phyloP scores from a whole-genome alignment of 805 yeast genomes.

The Hanseniaspora lindneri region DNA sequence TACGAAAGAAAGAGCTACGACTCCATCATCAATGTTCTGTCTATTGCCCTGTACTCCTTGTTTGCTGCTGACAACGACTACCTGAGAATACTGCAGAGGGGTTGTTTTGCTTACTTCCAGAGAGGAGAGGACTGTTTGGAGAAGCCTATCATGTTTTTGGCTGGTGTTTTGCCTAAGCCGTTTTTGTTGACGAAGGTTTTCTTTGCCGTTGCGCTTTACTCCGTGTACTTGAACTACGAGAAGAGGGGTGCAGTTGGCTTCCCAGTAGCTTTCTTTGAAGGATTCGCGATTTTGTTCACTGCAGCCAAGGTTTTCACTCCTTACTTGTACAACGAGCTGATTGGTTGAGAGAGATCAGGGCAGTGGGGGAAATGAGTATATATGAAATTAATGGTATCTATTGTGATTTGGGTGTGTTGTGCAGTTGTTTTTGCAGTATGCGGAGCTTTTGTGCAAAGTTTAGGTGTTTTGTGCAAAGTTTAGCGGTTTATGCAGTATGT shows the following conservation, averaged over 20 bases:
- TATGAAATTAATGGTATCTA: background rate
- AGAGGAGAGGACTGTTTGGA: conserved; percentile 70
- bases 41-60: conserved; percentile 77
- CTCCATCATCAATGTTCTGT: conserved; percentile 76
- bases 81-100: conserved; percentile 61
- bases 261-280: conserved; percentile 61
- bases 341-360: conserved; percentile 22
- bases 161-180: conserved; percentile 74
- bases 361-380: background rate
- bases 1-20: conserved; percentile 64
- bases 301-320: conserved; percentile 77
- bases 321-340: conserved; percentile 45
- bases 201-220: conserved; percentile 78
- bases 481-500: no score
- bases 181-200: conserved; percentile 68
- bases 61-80: conserved; percentile 74
- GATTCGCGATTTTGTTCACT: conserved; percentile 53
- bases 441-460: background rate
- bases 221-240: conserved; percentile 56
- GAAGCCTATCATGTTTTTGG: conserved; percentile 71
- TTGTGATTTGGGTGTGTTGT: background rate
- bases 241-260: conserved; percentile 54
- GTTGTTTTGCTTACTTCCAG: conserved; percentile 78
- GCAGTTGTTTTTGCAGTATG: background rate
- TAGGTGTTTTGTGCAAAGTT: background rate